These are phyloP conservation scores for Colletotrichum tropicale DNA, from an alignment of 2,329 filamentous ascomycete species.

Conservation along the genomic window DNA sequence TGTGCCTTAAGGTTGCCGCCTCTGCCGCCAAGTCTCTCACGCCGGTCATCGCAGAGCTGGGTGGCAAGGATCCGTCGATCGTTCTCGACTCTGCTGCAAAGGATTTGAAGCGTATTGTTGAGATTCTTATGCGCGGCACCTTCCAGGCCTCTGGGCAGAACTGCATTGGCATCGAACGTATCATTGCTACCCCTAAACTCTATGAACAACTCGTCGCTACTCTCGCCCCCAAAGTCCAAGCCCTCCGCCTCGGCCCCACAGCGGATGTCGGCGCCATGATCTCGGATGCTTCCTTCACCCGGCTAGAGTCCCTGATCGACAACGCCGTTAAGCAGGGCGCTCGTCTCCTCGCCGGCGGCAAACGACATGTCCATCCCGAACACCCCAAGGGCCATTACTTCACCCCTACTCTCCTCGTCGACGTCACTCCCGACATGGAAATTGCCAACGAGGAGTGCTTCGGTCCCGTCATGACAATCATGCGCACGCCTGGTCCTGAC, in stretches of 20 bases:
- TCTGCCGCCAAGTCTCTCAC: slow-evolving; percentile 87
- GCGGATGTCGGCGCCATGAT: slow-evolving; percentile 92
- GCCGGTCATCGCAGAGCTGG: slow-evolving; percentile 88
- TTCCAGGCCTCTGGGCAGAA: slow-evolving; percentile 98
- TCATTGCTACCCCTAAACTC: slow-evolving; percentile 78
- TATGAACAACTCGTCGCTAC: slow-evolving; percentile 75
- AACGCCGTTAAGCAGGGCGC: slow-evolving; percentile 83
- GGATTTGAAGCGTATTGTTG: slow-evolving; percentile 74
- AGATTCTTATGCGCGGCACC: slow-evolving; percentile 87
- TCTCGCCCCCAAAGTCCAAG: slow-evolving; percentile 75
- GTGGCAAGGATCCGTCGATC: slow-evolving; percentile 93
- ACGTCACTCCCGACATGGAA: slow-evolving; percentile 84
- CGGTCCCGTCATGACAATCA: slow-evolving; percentile 85
- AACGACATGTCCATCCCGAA: slow-evolving; percentile 71
- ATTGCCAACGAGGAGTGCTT: slow-evolving; percentile 94
- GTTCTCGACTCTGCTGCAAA: slow-evolving; percentile 77
- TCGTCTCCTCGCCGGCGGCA: slow-evolving; percentile 80
- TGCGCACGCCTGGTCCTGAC: slow-evolving; percentile 70
- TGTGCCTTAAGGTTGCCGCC: slow-evolving; percentile 86
- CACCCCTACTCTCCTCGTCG: slow-evolving; percentile 84
- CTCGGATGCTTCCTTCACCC: slow-evolving; percentile 75
- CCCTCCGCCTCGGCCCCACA: slow-evolving; percentile 76
- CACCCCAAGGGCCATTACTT: slow-evolving; percentile 90
- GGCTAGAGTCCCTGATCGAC: slow-evolving; percentile 76
- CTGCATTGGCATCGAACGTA: slow-evolving; percentile 95